Conservation (phyloP, 2,329 filamentous ascomycete species). For the Septoria petroselini region DNA sequence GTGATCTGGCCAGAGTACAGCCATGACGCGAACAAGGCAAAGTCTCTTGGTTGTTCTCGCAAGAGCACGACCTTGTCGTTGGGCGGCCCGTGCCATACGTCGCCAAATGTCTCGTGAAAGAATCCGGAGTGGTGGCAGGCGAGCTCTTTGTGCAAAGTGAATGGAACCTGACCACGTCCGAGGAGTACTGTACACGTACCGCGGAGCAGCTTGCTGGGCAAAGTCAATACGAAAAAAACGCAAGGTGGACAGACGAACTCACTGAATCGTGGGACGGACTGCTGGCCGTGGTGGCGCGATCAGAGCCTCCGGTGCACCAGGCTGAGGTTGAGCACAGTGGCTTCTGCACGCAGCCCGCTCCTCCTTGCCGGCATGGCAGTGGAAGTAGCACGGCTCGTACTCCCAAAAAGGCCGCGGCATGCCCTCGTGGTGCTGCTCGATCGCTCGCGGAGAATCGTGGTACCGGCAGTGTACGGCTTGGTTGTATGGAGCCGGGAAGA, state of each 20-base stretch:
- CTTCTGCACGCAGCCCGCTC: neutral
- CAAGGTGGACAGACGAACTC: neutral
- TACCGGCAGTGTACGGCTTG: conserved; percentile 7
- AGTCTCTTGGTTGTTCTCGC: conserved; percentile 9
- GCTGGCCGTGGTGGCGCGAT: neutral
- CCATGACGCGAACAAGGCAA: conserved; percentile 9
- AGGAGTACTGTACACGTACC: conserved; percentile 4
- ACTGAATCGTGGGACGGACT: conserved; percentile 1
- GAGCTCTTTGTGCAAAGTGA: conserved; percentile 12
- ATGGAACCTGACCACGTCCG: conserved; percentile 8
- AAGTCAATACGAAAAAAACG: neutral
- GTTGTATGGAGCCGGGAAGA: conserved; percentile 7
- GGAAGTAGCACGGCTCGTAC: conserved; percentile 9
- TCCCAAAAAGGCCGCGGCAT: conserved; percentile 5
- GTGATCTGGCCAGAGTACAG: conserved; percentile 4
- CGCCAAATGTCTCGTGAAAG: conserved; percentile 4
- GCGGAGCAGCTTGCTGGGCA: neutral
- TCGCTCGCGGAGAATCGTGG: conserved; percentile 2
- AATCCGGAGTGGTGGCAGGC: conserved; percentile 9
- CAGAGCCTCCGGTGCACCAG: neutral
- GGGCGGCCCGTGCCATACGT: conserved; percentile 5
- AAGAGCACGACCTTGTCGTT: neutral
- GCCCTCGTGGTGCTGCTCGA: neutral
- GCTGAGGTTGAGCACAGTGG: neutral
- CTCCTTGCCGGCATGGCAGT: conserved; percentile 7